Evolutionary conservation across 768 basidiomycete species (phyloP).

Genomic region (Pulveroboletus ravenelii): DNA sequence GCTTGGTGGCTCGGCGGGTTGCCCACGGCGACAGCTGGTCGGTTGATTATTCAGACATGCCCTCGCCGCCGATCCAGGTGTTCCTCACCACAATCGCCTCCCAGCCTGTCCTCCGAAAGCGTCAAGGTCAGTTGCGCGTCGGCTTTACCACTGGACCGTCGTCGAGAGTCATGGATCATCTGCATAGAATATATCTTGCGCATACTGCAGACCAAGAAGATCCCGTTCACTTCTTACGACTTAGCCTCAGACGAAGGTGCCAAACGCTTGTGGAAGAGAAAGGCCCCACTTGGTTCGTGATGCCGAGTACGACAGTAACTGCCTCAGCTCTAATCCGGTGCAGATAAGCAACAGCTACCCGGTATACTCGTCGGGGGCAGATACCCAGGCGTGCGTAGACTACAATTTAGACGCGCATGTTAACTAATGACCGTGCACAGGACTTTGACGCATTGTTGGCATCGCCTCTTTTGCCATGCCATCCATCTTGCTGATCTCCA

Average conservation of each 20-base stretch:
- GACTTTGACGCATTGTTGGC: constrained; percentile 72
- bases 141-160: not conserved
- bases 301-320: not conserved
- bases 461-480: not conserved
- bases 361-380: constrained; percentile 76
- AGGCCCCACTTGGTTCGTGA: constrained; percentile 59
- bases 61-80: constrained; percentile 74
- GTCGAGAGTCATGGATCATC: not conserved
- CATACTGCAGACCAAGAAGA: constrained; percentile 82
- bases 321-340: not conserved
- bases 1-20: not conserved
- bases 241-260: constrained; percentile 81
- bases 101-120: constrained; percentile 68
- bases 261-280: constrained; percentile 76
- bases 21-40: constrained; percentile 6
- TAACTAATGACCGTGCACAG: constrained; percentile 33
- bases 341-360: constrained; percentile 81
- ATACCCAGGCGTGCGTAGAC: constrained; percentile 65
- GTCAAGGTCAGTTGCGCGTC: constrained; percentile 54
- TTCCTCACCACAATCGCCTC: constrained; percentile 89
- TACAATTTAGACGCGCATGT: not conserved
- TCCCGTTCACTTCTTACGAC: constrained; percentile 77
- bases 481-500: constrained; percentile 6
- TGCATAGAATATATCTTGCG: constrained; percentile 71
- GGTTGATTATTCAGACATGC: constrained; percentile 41